Evolutionary conservation across 345 rosid genomes (phyloP), one percentile per base, ranked within the genome.

Genomic region (Boechera retrofracta): DNA sequence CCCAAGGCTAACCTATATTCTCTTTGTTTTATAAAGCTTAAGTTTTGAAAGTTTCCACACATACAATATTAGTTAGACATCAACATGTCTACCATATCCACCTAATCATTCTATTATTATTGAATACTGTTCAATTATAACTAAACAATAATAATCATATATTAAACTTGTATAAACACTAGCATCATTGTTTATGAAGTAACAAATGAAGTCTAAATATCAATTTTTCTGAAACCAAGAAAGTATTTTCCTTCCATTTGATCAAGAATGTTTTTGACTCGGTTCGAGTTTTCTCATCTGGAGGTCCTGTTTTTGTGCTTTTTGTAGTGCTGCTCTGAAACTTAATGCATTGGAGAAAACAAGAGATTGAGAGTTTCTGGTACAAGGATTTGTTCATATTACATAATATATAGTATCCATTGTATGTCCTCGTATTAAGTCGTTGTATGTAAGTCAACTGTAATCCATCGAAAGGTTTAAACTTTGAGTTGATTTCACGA

Each of bases 261-360:
- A 51, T 62, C 33, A 44, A 60, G 36, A 56, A 18, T 13, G 5
- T 11, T 26, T 45, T 31, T 28, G 31, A 10, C 18, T 33, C 9
- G 3, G 12, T 74, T 75, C 42, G 38, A 44, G 18, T 44, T 69
- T 39, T 28, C 67, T 70, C 51, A 67, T 6, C 2, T 64, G 2
- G 26, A 32, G 1, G 36, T 57, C 2, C 2, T 51, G 38, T 57
- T 38, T 52, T 10, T 47, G 29, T 45, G n/a, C 1, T 8, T 71
- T 18, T 59, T 64, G 75, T 77, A 84, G 87, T 77, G 87, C 83
- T 61, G 77, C 87, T 38, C 28, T 84, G 71, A 84, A 58, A 63
- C 53, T 79, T 54, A 58, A 79, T 52, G 29, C 65, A 61, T 35
- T 61, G 56, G 78, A 79, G 78, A 73, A 56, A 61, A 47, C 70